Conservation (phyloP, 768 basidiomycete genomes). For the Phaeotremella fagi region DNA sequence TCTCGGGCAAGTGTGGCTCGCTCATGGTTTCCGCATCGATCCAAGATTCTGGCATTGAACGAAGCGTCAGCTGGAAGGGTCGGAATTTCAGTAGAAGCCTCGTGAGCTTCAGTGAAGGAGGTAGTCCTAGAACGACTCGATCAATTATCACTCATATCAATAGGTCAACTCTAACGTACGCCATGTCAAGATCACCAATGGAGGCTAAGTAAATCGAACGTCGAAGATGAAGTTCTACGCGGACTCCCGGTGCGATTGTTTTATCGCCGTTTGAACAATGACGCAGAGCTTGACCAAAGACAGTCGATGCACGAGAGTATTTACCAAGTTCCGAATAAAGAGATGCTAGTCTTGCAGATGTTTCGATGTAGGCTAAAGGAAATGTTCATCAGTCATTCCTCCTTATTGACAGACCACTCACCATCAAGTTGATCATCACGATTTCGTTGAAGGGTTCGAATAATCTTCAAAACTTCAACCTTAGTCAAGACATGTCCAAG, state of each 20-base stretch:
- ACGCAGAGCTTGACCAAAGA: constrained; percentile 53
- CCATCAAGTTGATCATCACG: constrained; percentile 55
- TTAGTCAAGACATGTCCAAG: constrained; percentile 64
- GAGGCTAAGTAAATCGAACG: constrained; percentile 64
- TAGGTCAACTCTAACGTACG: constrained; percentile 49
- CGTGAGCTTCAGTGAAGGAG: constrained; percentile 13
- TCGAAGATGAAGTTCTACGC: constrained; percentile 58
- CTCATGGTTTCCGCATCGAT: constrained; percentile 60
- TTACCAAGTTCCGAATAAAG: constrained; percentile 79
- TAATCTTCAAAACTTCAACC: constrained; percentile 62
- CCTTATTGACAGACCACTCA: constrained; percentile 7
- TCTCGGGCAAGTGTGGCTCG: constrained; percentile 67
- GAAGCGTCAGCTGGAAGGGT: constrained; percentile 52
- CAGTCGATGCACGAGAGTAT: constrained; percentile 58
- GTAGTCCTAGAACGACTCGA: too few relatives aligned
- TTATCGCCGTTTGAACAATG: constrained; percentile 5
- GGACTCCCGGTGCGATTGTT: constrained; percentile 35
- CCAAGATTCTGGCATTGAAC: constrained; percentile 56
- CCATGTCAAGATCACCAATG: constrained; percentile 54
- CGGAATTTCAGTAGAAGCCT: constrained; percentile 51
- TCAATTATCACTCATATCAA: constrained; percentile 39
- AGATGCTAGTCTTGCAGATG: constrained; percentile 68
- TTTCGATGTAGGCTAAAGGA: constrained; percentile 57
- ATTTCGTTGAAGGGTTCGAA: constrained; percentile 60
- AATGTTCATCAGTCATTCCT: neutral